Evolutionary conservation across 78 protist species (phyloP).

Genomic region (Pigoraptor vietnamica): DNA sequence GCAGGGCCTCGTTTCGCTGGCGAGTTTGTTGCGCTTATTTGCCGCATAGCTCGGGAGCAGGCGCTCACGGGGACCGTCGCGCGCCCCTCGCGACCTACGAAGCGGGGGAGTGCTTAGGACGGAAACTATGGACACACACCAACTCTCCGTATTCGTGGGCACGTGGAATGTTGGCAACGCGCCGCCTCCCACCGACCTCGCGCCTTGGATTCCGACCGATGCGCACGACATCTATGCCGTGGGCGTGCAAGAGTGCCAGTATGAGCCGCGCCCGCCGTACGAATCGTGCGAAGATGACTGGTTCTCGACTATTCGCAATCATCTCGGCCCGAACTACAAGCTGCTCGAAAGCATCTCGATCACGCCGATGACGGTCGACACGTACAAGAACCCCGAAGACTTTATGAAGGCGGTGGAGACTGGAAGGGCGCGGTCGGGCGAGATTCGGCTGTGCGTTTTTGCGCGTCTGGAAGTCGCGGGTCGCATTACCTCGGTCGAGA

Average conservation of each 20-base stretch:
- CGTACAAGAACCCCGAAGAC: neutral
- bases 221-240: neutral
- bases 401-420: neutral
- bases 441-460: neutral
- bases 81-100: no score
- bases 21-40: no score
- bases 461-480: neutral
- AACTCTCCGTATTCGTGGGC: neutral
- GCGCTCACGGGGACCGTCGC: no score
- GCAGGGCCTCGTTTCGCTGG: no score
- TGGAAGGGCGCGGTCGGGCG: neutral
- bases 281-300: neutral
- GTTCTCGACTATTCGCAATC: neutral
- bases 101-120: no score
- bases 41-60: no score
- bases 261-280: neutral
- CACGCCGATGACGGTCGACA: neutral
- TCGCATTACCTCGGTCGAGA: neutral
- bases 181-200: neutral
- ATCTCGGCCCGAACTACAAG: neutral
- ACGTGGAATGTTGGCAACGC: neutral
- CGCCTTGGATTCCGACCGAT: neutral
- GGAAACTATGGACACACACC: no score
- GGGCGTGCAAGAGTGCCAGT: constrained; percentile 4
- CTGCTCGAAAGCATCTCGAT: neutral